Evolutionary conservation across 169 alveolate species (phyloP).

Genomic region (Plasmodium inui): DNA sequence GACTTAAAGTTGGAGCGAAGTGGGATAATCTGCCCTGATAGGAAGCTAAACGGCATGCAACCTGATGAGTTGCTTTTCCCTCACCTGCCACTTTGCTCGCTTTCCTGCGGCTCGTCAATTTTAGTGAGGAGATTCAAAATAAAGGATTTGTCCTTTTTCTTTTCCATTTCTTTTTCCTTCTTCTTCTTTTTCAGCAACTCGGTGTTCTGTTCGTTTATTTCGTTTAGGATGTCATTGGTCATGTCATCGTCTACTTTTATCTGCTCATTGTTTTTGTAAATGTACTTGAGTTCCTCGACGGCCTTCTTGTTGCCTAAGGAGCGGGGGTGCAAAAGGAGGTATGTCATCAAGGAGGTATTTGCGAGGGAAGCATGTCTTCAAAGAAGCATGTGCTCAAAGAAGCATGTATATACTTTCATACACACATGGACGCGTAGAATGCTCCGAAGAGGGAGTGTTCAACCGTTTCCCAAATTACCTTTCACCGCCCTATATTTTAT

Average conservation of each 20-base stretch:
- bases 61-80: neutral
- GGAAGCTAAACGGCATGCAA: neutral
- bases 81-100: constrained; percentile 39
- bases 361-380: neutral
- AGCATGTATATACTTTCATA: neutral
- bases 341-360: neutral
- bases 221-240: constrained; percentile 29
- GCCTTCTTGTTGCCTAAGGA: constrained; percentile 39
- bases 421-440: neutral
- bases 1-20: neutral
- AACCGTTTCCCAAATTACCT: constrained; percentile 7
- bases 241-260: constrained; percentile 7
- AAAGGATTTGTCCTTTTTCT: constrained; percentile 57
- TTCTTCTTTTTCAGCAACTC: constrained; percentile 38
- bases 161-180: constrained; percentile 53
- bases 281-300: constrained; percentile 28
- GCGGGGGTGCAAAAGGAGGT: neutral
- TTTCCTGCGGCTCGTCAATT: constrained; percentile 46
- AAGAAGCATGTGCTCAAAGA: neutral
- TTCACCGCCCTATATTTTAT: constrained; percentile 52
- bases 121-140: constrained; percentile 53
- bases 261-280: constrained; percentile 53
- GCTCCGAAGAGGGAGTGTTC: neutral
- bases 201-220: constrained; percentile 32
- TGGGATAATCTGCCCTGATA: neutral